phyloP scores from a whole-genome alignment of 2,329 filamentous ascomycete species.

The Colletotrichum horii region DNA sequence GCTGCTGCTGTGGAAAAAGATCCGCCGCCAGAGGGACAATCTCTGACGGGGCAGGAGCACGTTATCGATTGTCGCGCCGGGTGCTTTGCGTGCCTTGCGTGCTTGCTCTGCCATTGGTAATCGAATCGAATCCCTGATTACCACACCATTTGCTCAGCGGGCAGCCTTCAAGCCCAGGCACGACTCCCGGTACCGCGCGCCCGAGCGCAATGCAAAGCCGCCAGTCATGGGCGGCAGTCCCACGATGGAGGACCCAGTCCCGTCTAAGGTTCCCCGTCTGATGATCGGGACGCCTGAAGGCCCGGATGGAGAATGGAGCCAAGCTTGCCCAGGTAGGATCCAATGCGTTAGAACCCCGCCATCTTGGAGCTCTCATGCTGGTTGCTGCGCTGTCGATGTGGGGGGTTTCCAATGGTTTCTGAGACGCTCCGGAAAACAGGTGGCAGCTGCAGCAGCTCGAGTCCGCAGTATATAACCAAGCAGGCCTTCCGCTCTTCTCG shows the following conservation, averaged over 20 bases:
- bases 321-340: neutral
- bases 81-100: neutral
- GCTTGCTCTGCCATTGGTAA: neutral
- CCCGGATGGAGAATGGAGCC: neutral
- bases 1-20: neutral
- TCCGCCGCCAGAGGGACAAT: neutral
- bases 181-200: neutral
- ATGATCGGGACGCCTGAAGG: slow-evolving; percentile 5
- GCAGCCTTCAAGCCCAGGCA: neutral
- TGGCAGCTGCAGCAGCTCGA: neutral
- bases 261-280: slow-evolving; percentile 35
- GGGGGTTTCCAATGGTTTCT: slow-evolving; percentile 8
- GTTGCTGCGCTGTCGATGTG: slow-evolving; percentile 10
- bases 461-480: slow-evolving; percentile 4
- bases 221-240: neutral
- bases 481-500: neutral
- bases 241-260: neutral
- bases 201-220: neutral
- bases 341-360: neutral
- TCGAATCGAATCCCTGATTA: slow-evolving; percentile 13
- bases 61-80: neutral
- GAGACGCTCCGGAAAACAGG: slow-evolving; percentile 3
- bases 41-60: neutral
- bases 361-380: neutral
- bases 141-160: slow-evolving; percentile 19